These are phyloP conservation scores for Moesziomyces sp. DNA, from an alignment of 1,284 basidiomycete species.

Conservation along the genomic window DNA sequence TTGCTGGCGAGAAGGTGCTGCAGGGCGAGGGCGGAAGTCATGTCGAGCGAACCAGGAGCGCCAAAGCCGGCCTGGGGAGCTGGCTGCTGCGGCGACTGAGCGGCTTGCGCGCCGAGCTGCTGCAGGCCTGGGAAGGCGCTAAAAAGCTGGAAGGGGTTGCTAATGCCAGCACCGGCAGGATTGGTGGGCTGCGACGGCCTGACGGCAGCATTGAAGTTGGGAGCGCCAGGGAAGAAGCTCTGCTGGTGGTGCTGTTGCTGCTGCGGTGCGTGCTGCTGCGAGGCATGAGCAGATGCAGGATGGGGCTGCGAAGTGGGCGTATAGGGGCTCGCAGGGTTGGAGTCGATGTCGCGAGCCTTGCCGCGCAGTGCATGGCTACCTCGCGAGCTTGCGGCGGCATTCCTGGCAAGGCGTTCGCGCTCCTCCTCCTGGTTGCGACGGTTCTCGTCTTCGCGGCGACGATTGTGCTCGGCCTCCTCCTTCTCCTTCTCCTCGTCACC, in stretches of 20 bases:
- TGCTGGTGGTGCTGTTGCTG: constrained; percentile 23
- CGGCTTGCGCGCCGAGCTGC: constrained; percentile 16
- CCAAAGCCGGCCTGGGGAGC: constrained; percentile 19
- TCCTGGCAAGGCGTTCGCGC: constrained; percentile 42
- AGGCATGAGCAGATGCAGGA: constrained; percentile 11
- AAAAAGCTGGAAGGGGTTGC: constrained; percentile 30
- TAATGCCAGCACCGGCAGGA: constrained; percentile 21
- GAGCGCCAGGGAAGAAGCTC: constrained; percentile 33
- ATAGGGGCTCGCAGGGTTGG: constrained; percentile 22
- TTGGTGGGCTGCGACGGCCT: constrained; percentile 33
- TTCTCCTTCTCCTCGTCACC: constrained; percentile 66
- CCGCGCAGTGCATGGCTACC: constrained; percentile 42
- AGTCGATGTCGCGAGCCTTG: constrained; percentile 41
- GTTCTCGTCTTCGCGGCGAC: constrained; percentile 49
- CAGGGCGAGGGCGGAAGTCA: constrained; percentile 64
- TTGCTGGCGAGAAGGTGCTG: constrained; percentile 64
- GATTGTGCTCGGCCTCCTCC: constrained; percentile 57
- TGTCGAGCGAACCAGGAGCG: constrained; percentile 46
- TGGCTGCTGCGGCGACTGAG: constrained; percentile 20
- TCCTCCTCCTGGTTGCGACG: constrained; percentile 55
- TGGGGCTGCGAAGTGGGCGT: constrained; percentile 29
- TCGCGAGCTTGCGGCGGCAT: constrained; percentile 50
- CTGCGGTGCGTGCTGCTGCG: constrained; percentile 23
- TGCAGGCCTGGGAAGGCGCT: constrained; percentile 28
- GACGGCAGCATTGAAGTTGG: constrained; percentile 23